Evolutionary conservation across 768 basidiomycete genomes (phyloP).

Genomic region (Lentinus tigrinus): DNA sequence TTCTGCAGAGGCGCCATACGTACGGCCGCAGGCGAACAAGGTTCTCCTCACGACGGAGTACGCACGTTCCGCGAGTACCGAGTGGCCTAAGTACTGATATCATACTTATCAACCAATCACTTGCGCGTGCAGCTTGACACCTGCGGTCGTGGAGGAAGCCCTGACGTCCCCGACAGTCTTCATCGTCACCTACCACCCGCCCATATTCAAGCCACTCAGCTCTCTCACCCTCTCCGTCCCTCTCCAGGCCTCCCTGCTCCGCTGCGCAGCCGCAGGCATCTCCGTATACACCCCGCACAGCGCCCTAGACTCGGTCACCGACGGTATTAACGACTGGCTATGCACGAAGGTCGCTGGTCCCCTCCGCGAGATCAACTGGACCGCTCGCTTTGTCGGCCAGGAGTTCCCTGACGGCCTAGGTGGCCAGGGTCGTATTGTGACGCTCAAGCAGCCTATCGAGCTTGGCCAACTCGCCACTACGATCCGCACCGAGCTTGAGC

Average conservation of each 20-base stretch:
- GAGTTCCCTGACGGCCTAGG: slow-evolving; percentile 31
- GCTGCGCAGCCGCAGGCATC: slow-evolving; percentile 79
- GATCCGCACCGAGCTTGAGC: slow-evolving; percentile 66
- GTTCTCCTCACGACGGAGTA: slow-evolving; percentile 47
- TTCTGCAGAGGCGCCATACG: slow-evolving; percentile 34
- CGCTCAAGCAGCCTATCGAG: slow-evolving; percentile 51
- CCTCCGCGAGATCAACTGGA: slow-evolving; percentile 34
- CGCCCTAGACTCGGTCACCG: slow-evolving; percentile 78
- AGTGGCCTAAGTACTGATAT: background rate
- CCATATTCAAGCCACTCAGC: slow-evolving; percentile 74
- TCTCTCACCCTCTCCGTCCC: slow-evolving; percentile 77
- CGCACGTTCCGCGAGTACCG: slow-evolving; percentile 3
- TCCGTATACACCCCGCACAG: slow-evolving; percentile 89
- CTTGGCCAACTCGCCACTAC: slow-evolving; percentile 61
- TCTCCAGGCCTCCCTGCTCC: slow-evolving; percentile 76
- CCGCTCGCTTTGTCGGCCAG: slow-evolving; percentile 28
- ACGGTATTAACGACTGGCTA: slow-evolving; percentile 91
- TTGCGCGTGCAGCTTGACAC: slow-evolving; percentile 54
- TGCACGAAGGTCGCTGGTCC: slow-evolving; percentile 38
- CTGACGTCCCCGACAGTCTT: slow-evolving; percentile 57
- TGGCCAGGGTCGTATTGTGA: slow-evolving; percentile 70
- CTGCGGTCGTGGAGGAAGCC: slow-evolving; percentile 69
- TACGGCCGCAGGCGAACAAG: slow-evolving; percentile 29
- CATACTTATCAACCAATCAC: slow-evolving; percentile 2
- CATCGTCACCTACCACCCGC: slow-evolving; percentile 83